Evolutionary conservation across 768 basidiomycete species (phyloP).

Genomic region (Pulveroboletus sp.): DNA sequence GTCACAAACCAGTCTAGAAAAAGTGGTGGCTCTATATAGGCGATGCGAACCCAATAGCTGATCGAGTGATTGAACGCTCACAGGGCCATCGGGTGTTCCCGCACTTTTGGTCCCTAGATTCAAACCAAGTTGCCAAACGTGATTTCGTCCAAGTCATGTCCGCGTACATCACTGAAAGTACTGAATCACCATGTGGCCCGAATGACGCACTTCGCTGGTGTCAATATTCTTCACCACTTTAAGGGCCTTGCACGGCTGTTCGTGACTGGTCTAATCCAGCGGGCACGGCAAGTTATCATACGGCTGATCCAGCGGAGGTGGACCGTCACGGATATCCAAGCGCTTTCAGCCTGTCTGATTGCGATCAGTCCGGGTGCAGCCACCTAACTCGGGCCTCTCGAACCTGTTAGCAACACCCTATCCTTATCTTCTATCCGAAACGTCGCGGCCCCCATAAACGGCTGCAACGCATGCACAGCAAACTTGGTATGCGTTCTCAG

Average conservation of each 20-base stretch:
- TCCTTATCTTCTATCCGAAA: constrained; percentile 24
- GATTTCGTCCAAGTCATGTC: not conserved
- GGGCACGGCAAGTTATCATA: not conserved
- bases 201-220: no score
- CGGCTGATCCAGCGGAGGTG: not conserved
- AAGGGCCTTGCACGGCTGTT: not conserved
- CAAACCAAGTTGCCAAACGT: not conserved
- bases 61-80: not conserved
- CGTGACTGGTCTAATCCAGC: not conserved
- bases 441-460: not conserved
- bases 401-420: constrained; percentile 21
- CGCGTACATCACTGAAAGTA: no score
- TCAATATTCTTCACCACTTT: not conserved
- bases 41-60: not conserved
- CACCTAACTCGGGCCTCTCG: not conserved
- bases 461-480: constrained; percentile 7
- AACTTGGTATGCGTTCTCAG: constrained; percentile 13
- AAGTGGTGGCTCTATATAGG: not conserved
- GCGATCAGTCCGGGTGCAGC: not conserved
- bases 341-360: constrained; percentile 13
- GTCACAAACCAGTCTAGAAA: not conserved
- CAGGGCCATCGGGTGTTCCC: not conserved
- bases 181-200: not conserved
- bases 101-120: no score
- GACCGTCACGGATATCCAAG: constrained; percentile 2